Base-by-base conservation (phyloP, 2,329 filamentous ascomycete species). In the Neonectria magnoliae region DNA sequence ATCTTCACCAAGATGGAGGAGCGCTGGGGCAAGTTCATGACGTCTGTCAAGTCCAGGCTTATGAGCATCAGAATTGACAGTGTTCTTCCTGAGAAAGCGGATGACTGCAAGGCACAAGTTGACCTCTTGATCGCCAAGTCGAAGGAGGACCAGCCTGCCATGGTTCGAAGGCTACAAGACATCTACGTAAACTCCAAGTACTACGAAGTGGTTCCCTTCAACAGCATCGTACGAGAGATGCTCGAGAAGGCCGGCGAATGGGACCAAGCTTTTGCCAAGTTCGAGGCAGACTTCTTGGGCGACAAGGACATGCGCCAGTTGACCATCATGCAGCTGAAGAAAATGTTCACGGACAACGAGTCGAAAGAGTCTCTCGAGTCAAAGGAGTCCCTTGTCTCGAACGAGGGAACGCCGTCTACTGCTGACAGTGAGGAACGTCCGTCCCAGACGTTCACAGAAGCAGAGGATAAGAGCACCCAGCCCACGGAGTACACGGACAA, bases 271-370 rank as follows among this genome's bases (percentile, higher is more conserved):
- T 99, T 99, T 80, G 86, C 89, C 60, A 92, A 96, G 59, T 98
- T 99, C 64, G 97, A 99, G 76, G 88, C 90, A 47, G 92, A 97
- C 72, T 99, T 95, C 80, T 91, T 99, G 73, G 95, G 95, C 0
- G 97, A 99, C 78, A 98, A 97, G 75, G 96, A 99, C 80, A 97
- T 99, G 74, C 88, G 94, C 67, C 90, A 96, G 73, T 83, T 99
- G 65, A 97, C 96, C 13, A 93, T 95, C 63, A 86, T 98, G 66
- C 97, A 99, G 76, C 83, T 99, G 62, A 95, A 93, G 76, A 97
- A 97, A 77, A 93, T 99, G 77, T 99, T 99, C 76, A 88, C 95
- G 8, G 94, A 98, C 76, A 91, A 94, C 8, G 93, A 94, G 68
- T 94, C 93, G 3, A 91, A 92, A 63, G 90, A 93, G 63, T 92